Base-by-base conservation (phyloP, 192 early-diverging fungal genomes). In the Umbelopsis vinacea region DNA sequence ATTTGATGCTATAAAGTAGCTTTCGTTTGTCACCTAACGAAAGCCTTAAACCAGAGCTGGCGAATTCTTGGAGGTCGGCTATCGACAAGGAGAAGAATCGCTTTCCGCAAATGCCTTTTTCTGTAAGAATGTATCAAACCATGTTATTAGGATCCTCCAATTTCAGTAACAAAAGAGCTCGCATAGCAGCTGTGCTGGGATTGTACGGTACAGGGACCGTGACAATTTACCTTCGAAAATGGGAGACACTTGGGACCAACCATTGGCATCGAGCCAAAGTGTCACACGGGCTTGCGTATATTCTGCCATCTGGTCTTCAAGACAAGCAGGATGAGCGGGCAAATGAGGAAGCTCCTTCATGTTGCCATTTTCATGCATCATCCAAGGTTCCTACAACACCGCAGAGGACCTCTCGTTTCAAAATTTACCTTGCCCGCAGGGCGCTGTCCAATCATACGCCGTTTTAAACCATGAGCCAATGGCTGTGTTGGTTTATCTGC, bases 341-440 rank as follows among this genome's bases (percentile, higher is more conserved):
- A 35, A 63, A 63, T 29, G 57, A 63, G 57, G 57, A 12, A 63
- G 57, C 57, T 63, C 29, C 57, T 63, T 63, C 57, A 63, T 63
- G 57, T 63, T 63, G 57, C 57, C 57, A 63, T 63, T 63, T 38
- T 63, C 57, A 35, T 37, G 57, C 57, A 63, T 63, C 57, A 63
- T 63, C 57, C 57, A 63, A 63, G 33, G 29, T 35, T 29, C 57
- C 57, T 63, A n/a, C 12, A 22, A 35, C 57, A 14, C 40, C 11
- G 40, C 40, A 43, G 40, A 43, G n/a, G 17, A 29, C 29, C 57
- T 63, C 57, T 35, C 29, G 26, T 63, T 63, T 37, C 57, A 29
- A 37, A 63, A 63, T 63, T 63, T 63, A 50, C 40, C 40, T 43
- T 12, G 40, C n/a, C 15, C 48, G 5, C 5, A 15, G 48, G 48